Evolutionary conservation across 164 flowering plant genomes (phyloP).

Genomic region (Stephania japonica): DNA sequence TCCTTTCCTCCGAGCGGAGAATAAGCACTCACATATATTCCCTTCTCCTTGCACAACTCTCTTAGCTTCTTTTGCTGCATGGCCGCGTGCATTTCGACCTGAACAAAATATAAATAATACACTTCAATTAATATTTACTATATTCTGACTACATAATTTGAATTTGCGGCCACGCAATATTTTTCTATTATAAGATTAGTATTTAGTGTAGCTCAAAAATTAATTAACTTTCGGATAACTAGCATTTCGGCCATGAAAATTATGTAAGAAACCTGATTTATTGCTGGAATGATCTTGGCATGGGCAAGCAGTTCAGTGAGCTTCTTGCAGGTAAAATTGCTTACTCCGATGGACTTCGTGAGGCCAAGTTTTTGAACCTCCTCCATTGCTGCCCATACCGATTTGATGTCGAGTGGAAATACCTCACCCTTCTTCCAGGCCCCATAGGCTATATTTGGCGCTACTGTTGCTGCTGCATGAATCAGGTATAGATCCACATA

Average conservation of each 20-base stretch:
- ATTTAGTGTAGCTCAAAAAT: too few relatives aligned
- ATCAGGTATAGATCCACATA: neutral
- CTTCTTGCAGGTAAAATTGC: constrained; percentile 7
- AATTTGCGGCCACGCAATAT: too few relatives aligned
- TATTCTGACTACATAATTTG: too few relatives aligned
- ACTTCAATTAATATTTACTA: too few relatives aligned
- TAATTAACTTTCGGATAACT: too few relatives aligned
- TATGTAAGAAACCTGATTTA: neutral
- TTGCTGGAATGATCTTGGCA: constrained; percentile 1
- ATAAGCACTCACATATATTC: neutral
- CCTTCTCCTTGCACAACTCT: constrained; percentile 1
- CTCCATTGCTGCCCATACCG: constrained; percentile 9
- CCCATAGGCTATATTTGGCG: neutral
- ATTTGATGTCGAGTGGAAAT: neutral
- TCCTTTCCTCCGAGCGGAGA: neutral
- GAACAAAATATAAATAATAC: neutral
- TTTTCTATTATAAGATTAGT: too few relatives aligned
- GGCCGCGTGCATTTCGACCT: constrained; percentile 2
- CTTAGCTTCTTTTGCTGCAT: constrained; percentile 5
- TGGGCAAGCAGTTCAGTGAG: neutral
- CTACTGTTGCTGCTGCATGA: neutral
- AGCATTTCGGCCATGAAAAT: neutral
- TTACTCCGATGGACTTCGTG: constrained; percentile 7
- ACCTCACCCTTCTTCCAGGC: neutral
- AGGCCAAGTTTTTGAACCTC: neutral